Evolutionary conservation across 2,329 filamentous ascomycete genomes (phyloP), one percentile per base, ranked within the genome.

Genomic region (Phialophora verrucosa): DNA sequence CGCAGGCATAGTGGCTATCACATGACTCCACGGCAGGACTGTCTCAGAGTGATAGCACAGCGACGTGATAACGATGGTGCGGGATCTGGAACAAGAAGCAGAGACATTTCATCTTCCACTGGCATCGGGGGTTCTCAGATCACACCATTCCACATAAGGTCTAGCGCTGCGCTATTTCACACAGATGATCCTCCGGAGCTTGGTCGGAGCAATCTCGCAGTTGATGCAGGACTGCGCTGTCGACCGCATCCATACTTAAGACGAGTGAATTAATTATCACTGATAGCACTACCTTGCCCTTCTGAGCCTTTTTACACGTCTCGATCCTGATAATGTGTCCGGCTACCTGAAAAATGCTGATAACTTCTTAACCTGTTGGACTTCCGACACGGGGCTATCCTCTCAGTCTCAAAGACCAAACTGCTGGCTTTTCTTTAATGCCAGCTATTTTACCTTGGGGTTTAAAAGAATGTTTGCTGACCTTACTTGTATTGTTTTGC

Each of bases 1-100:
- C n/a, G 74, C 70, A 38, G 74, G 73, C 75, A 77, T 77, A 57
- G n/a, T 47, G 56, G 32, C 38, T 27, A 10, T 51, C 51, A 35
- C 53, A 55, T 55, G 38, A 20, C 17, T 44, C 17, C 6, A 17
- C 38, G 17, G 6, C 17, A 44, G 38, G 12, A 1, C 38, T 44
- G 38, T 7, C 17, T n/a, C n/a, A 8, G 38, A 8, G 38, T 2
- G 14, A 8, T n/a, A 44, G 17, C 17, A n/a, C 17, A 3, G 5
- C 38, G 17, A 20, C 38, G 38, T 20, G 38, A 44, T 44, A n/a
- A n/a, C 17, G 38, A 44, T n/a, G 49, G 23, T 27, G 23, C 4
- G n/a, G 8, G 49, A 17, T 29, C 10, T 7, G 49, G n/a, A 12
- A 51, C 11, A 17, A 23, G 47, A 27, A 14, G 20, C 20, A 29